Evolutionary conservation across 2,329 filamentous ascomycete genomes (phyloP).

Genomic region (Diplodia sapinea): DNA sequence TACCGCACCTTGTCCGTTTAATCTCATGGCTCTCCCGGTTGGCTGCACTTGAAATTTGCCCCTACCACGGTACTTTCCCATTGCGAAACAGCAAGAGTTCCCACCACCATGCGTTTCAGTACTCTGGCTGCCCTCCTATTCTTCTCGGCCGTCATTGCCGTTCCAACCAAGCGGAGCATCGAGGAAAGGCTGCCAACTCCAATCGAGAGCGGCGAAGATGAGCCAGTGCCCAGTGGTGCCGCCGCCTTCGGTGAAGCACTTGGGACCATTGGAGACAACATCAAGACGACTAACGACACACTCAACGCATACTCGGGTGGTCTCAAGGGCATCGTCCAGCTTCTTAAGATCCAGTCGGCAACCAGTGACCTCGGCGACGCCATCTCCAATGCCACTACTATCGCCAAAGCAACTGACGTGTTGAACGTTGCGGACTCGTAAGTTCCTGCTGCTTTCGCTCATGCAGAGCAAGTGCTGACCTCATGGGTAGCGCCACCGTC

Average conservation of each 20-base stretch:
- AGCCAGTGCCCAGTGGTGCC: constrained; percentile 3
- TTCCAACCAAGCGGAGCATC: background rate
- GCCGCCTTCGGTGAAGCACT: constrained; percentile 10
- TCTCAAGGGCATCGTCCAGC: constrained; percentile 13
- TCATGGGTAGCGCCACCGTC: background rate
- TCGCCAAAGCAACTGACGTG: constrained; percentile 4
- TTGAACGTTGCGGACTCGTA: constrained; percentile 19
- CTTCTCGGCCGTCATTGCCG: background rate
- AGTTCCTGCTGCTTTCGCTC: too few species aligned
- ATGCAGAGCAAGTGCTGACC: background rate
- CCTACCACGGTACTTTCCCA: background rate
- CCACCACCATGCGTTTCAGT: constrained; percentile 7
- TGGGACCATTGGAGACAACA: background rate
- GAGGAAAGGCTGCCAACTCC: background rate
- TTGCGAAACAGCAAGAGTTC: background rate
- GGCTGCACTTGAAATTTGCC: too few species aligned
- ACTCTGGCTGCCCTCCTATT: background rate
- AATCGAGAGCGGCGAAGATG: background rate
- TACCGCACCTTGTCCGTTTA: background rate
- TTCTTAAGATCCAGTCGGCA: constrained; percentile 19
- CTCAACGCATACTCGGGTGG: constrained; percentile 15
- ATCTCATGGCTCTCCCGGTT: background rate
- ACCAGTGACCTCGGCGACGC: constrained; percentile 6
- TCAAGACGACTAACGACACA: constrained; percentile 18
- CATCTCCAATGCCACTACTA: constrained; percentile 9